These are phyloP conservation scores for Globisporangium canariense DNA, from an alignment of 352 stramenopile species.

Conservation along the genomic window DNA sequence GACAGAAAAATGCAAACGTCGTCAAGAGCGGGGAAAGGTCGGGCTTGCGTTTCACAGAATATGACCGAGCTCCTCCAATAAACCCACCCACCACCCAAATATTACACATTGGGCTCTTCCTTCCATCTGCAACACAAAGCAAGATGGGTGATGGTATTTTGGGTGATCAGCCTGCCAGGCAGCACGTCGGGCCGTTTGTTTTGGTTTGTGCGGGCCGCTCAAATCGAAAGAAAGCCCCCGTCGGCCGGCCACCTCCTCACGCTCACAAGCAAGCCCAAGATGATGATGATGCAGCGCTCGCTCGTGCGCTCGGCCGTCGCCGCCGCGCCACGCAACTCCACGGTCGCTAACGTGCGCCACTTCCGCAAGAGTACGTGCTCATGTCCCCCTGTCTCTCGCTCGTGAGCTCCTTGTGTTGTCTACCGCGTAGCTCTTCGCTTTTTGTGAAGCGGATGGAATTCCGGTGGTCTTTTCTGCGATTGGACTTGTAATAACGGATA, in stretches of 20 bases:
- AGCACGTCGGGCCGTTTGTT: neutral
- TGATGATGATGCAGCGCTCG: constrained; percentile 47
- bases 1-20: too few relatives aligned
- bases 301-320: constrained; percentile 39
- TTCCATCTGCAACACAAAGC: too few relatives aligned
- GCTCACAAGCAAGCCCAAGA: neutral
- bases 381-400: neutral
- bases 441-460: constrained; percentile 12
- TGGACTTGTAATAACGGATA: neutral
- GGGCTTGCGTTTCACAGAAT: too few relatives aligned
- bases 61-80: too few relatives aligned
- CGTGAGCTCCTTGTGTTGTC: neutral
- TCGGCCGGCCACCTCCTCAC: neutral
- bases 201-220: neutral
- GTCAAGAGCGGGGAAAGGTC: too few relatives aligned
- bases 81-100: neutral
- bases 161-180: too few relatives aligned
- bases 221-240: constrained; percentile 11
- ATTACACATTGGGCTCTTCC: too few relatives aligned
- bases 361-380: constrained; percentile 68
- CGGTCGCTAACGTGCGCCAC: constrained; percentile 46
- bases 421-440: neutral
- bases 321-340: constrained; percentile 27
- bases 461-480: constrained; percentile 18
- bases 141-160: too few relatives aligned